Conservation (phyloP, 129 eudicot species). For the Tagetes patula region DNA sequence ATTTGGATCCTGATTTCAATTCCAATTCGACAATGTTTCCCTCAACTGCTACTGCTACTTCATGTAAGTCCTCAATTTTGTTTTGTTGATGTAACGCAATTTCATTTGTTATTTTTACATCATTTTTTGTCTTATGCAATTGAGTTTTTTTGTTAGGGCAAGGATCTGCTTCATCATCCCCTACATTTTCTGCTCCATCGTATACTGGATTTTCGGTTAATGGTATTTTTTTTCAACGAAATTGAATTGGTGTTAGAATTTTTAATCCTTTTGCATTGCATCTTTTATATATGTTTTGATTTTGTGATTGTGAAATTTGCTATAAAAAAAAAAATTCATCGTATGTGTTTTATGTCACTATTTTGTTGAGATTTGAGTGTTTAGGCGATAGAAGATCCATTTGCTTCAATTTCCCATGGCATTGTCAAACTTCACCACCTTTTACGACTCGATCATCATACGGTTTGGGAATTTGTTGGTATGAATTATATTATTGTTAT, state of each 20-base stretch:
- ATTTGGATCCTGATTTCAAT: not conserved
- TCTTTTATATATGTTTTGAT: not conserved
- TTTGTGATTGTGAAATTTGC: not conserved
- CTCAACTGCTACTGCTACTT: not conserved
- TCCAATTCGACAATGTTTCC: conserved; percentile 20
- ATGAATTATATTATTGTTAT: conserved; percentile 5
- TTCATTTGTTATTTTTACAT: too few relatives aligned
- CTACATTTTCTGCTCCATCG: not conserved
- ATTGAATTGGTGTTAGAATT: too few relatives aligned
- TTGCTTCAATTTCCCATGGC: not conserved
- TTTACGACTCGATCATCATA: conserved; percentile 1
- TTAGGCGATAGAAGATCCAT: not conserved
- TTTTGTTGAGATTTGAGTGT: not conserved
- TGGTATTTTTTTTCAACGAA: not conserved
- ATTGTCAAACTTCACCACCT: not conserved
- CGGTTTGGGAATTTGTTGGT: conserved; percentile 13
- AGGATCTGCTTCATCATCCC: too few relatives aligned
- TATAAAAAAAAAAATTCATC: not conserved
- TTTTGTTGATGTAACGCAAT: not conserved
- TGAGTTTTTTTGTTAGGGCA: not conserved
- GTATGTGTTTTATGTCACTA: too few relatives aligned
- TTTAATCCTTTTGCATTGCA: not conserved
- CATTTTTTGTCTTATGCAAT: not conserved
- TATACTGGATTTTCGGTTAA: conserved; percentile 3
- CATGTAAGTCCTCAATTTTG: conserved; percentile 16